These are phyloP conservation scores for Candida neerlandica DNA, from an alignment of 1,139 yeast species.

Conservation along the genomic window DNA sequence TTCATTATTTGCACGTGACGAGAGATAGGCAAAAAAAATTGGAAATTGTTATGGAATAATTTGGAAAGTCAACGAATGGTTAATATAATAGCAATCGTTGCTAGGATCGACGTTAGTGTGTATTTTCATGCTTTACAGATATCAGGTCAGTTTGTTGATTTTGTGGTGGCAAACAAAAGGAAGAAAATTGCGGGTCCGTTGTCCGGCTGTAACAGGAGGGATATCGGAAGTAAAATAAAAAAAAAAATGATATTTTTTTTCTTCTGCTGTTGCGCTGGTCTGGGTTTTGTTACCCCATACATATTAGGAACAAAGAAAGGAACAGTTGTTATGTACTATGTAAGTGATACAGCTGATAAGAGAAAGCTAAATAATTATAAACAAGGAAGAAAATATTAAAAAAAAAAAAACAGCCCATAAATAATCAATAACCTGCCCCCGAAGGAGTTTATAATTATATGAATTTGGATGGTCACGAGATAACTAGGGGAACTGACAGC, in stretches of 20 bases:
- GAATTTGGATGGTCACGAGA: not conserved
- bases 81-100: no score
- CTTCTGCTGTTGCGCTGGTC: not conserved
- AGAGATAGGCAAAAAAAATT: no score
- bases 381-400: not conserved
- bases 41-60: no score
- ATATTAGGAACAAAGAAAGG: not conserved
- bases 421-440: not conserved
- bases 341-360: not conserved
- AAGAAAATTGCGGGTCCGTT: no score
- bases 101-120: no score
- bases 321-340: not conserved
- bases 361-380: not conserved
- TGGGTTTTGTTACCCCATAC: not conserved
- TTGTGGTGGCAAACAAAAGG: no score
- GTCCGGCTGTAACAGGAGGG: no score
- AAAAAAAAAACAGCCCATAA: not conserved
- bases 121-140: no score
- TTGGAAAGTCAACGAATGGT: no score
- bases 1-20: not conserved
- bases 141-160: no score
- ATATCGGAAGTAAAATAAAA: no score
- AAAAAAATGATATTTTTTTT: no score
- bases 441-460: not conserved
- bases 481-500: not conserved